These are phyloP conservation scores for Microascus cirrosus DNA, from an alignment of 2,329 filamentous ascomycete genomes.

Conservation along the genomic window DNA sequence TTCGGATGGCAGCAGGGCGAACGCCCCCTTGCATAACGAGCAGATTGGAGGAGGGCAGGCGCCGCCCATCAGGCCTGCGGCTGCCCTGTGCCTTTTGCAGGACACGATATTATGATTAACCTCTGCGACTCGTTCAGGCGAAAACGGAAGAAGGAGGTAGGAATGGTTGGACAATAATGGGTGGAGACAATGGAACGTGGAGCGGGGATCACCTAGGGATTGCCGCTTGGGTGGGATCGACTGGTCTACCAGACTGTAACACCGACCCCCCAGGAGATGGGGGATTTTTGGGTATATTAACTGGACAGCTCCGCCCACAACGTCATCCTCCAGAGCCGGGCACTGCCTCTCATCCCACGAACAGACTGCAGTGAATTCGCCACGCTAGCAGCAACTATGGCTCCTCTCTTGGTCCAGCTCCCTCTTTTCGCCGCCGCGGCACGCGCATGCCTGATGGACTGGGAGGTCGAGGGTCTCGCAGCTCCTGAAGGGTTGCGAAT, in stretches of 20 bases:
- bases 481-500: neutral
- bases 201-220: neutral
- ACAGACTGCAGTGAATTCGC: neutral
- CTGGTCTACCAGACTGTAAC: too few species aligned
- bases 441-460: neutral
- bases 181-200: neutral
- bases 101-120: too few species aligned
- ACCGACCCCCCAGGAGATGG: too few species aligned
- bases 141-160: neutral
- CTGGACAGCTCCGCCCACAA: too few species aligned
- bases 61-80: too few species aligned
- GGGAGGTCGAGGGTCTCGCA: neutral
- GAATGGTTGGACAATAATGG: neutral
- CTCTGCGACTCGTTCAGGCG: too few species aligned
- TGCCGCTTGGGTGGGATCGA: too few species aligned
- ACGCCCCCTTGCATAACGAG: too few species aligned
- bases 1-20: too few species aligned
- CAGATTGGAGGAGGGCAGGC: too few species aligned
- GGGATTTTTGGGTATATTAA: too few species aligned
- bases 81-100: too few species aligned
- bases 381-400: neutral
- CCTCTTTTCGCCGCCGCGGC: neutral
- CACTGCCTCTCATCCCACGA: neutral
- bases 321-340: neutral
- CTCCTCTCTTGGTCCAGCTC: neutral